phyloP scores from a whole-genome alignment of 371 early-diverging fungal species.

The Mortierella sp. region DNA sequence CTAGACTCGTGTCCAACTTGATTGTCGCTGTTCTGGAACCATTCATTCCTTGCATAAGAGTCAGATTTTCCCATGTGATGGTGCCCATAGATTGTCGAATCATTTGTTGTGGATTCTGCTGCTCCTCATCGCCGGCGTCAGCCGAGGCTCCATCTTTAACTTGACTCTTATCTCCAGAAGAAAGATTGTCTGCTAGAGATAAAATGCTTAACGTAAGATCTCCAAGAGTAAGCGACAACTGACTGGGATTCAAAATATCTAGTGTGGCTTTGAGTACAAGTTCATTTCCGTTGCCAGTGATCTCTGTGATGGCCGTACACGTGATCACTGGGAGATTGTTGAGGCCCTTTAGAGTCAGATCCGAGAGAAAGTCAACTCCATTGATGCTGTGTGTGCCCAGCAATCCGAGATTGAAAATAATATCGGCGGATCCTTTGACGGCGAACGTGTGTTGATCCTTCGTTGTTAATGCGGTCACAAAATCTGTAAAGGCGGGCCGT shows the following conservation, averaged over 20 bases:
- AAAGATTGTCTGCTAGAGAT: background rate
- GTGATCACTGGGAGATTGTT: constrained; percentile 27
- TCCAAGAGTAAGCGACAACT: constrained; percentile 27
- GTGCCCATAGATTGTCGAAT: constrained; percentile 1
- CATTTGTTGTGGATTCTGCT: background rate
- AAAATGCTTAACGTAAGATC: constrained; percentile 12
- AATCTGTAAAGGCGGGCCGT: constrained; percentile 17
- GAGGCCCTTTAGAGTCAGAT: constrained; percentile 35
- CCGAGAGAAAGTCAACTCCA: constrained; percentile 29
- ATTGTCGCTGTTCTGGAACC: constrained; percentile 9
- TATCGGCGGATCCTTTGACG: constrained; percentile 41
- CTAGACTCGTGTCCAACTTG: constrained; percentile 14
- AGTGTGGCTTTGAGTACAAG: constrained; percentile 9
- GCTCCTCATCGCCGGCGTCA: too few relatives aligned
- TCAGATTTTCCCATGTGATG: constrained; percentile 11
- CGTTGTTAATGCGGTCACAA: constrained; percentile 29
- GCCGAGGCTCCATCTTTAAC: background rate
- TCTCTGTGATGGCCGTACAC: constrained; percentile 15
- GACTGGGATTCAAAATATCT: constrained; percentile 31
- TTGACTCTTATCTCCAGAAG: background rate
- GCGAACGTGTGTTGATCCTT: constrained; percentile 27
- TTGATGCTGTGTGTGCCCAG: constrained; percentile 32
- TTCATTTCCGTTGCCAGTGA: background rate
- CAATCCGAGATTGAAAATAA: constrained; percentile 29
- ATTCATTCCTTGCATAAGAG: constrained; percentile 25